Conservation (phyloP, 306 rosid species). For the Purshia tridentata region DNA sequence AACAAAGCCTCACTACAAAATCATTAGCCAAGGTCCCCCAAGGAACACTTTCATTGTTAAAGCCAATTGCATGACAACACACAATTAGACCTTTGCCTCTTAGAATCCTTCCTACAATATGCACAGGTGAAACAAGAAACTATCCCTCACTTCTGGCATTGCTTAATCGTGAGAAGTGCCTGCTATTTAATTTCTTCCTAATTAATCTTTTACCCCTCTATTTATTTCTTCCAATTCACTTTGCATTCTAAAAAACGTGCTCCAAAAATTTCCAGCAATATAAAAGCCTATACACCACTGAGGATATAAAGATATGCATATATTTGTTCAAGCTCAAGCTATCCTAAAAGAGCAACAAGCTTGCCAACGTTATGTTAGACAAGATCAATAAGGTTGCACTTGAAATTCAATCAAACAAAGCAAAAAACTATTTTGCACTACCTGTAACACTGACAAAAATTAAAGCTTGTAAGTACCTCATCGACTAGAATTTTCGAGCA, state of each 20-base stretch:
- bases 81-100: neutral
- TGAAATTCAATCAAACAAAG: neutral
- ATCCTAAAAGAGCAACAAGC: neutral
- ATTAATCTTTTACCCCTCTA: neutral
- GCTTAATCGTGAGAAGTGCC: neutral
- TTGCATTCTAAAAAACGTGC: no score
- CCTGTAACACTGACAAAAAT: neutral
- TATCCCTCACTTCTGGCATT: neutral
- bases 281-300: neutral
- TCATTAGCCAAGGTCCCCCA: neutral
- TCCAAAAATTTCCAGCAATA: neutral
- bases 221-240: neutral
- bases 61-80: neutral
- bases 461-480: conserved; percentile 53
- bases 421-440: no score
- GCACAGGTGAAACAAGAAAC: neutral
- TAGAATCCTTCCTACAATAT: neutral
- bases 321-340: neutral
- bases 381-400: neutral
- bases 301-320: neutral
- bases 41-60: neutral
- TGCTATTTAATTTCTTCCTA: neutral
- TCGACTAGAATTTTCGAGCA: conserved; percentile 88
- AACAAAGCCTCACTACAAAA: neutral
- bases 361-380: neutral